Base-by-base conservation (phyloP, 1,284 basidiomycete species). In the Cystobasidium sp. region DNA sequence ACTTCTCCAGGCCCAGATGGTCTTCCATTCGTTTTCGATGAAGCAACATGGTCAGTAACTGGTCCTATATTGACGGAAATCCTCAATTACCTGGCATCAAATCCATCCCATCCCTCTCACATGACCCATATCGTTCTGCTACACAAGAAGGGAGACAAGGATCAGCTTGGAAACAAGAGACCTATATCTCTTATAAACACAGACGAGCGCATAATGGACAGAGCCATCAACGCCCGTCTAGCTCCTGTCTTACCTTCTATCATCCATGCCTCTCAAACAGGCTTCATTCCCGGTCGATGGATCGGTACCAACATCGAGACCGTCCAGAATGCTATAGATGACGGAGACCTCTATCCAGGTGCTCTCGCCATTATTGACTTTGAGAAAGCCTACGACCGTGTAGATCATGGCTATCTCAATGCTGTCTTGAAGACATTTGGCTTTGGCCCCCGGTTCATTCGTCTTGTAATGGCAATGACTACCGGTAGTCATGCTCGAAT, bases 181-280 rank as follows among this genome's bases (percentile, higher is more conserved):
- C 68, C 68, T 16, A 37, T 70, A 7, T 70, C 68, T 20, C 59
- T 64, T 39, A 70, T 70, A 24, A 70, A 70, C 44, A 70, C 68
- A 12, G 68, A 70, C 37, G 68, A 70, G 10, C 68, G 68, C n/a
- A 37, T 70, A 7, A 55, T 70, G 44, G 58, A 61, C 44, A 31
- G 58, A 39, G 68, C 67, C 18, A 43, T 58, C n/a, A 69, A 69
- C 41, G 6, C 18, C 8, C 67, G 67, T 18, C 67, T 69, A 7
- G 52, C 53, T 9, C 55, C 55, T 14, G n/a, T 39, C 22, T 41
- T 69, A 4, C 22, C 37, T 18, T 43, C 37, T 6, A 31, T 69
- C 7, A 58, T 47, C 22, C 51, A 69, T 39, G 7, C 18, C 18
- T 9, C 67, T 39, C 67, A 69, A 41, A 69, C 67, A 4, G 67